Percentiles rank a stretch among this genome's conserved stretches.
These are phyloP conservation scores for Cenococcum geophilum DNA, from an alignment of 495 filamentous ascomycete species.

Conservation along the genomic window DNA sequence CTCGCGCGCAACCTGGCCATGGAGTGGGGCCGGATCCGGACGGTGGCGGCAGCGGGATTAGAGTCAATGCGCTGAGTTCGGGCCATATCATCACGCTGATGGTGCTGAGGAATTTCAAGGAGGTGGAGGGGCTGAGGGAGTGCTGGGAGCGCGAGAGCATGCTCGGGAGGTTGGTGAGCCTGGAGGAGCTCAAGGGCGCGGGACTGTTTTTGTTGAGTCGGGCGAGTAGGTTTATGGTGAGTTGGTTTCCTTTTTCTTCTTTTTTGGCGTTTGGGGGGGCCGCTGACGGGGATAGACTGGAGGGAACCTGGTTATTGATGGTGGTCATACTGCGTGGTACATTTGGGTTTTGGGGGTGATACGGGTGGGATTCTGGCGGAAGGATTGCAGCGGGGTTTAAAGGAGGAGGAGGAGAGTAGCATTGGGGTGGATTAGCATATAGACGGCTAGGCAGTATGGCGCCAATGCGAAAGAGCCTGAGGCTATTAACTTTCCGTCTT, in stretches of 20 bases:
- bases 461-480: too few relatives aligned
- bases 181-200: constrained; percentile 61
- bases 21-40: constrained; percentile 56
- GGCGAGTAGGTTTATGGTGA: constrained; percentile 68
- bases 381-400: too few relatives aligned
- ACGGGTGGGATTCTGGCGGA: too few relatives aligned
- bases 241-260: constrained; percentile 30
- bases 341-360: too few relatives aligned
- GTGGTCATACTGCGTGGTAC: constrained; percentile 57
- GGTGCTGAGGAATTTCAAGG: constrained; percentile 60
- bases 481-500: too few relatives aligned
- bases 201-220: constrained; percentile 57
- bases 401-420: too few relatives aligned
- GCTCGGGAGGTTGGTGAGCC: constrained; percentile 56
- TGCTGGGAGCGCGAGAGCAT: constrained; percentile 66
- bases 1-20: constrained; percentile 58
- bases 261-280: constrained; percentile 45
- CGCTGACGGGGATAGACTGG: constrained; percentile 42
- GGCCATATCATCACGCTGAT: constrained; percentile 70
- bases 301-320: constrained; percentile 55
- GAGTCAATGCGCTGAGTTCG: constrained; percentile 62
- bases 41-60: constrained; percentile 44
- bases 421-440: too few relatives aligned
- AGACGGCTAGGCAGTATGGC: too few relatives aligned
- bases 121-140: constrained; percentile 52